Conservation (phyloP, 2,329 filamentous ascomycete species). For the Trichoderma simmonsii region DNA sequence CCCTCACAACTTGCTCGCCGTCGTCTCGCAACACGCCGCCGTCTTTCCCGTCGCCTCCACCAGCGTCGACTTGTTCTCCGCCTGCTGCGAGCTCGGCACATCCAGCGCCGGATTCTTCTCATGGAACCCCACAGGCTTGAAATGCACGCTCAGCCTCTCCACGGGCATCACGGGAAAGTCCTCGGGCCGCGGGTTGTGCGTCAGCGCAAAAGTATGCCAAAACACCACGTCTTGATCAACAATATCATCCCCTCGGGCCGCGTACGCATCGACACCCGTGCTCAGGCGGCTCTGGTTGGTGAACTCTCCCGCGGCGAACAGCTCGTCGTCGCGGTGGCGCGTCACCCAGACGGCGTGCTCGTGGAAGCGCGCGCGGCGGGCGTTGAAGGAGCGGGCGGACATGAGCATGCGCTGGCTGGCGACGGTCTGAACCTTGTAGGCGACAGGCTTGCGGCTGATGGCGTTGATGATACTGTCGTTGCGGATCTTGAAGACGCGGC, state of each 20-base stretch:
- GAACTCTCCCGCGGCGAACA: slow-evolving; percentile 50
- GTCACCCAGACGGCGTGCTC: slow-evolving; percentile 49
- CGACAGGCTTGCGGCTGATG: slow-evolving; percentile 46
- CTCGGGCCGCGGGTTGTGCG: slow-evolving; percentile 48
- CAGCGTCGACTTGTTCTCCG: slow-evolving; percentile 40
- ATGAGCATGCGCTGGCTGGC: slow-evolving; percentile 48
- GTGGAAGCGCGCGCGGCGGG: slow-evolving; percentile 43
- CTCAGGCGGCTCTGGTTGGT: slow-evolving; percentile 48
- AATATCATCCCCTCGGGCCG: slow-evolving; percentile 46
- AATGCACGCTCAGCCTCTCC: slow-evolving; percentile 45
- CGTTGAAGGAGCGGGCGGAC: slow-evolving; percentile 41
- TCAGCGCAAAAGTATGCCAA: slow-evolving; percentile 48
- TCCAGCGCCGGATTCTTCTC: slow-evolving; percentile 46
- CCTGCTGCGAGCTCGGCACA: slow-evolving; percentile 33
- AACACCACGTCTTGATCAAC: slow-evolving; percentile 34
- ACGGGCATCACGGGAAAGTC: slow-evolving; percentile 52
- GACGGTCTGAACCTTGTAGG: slow-evolving; percentile 47
- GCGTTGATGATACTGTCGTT: slow-evolving; percentile 44
- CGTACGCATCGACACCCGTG: slow-evolving; percentile 46
- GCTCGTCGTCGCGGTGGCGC: slow-evolving; percentile 46
- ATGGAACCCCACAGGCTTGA: slow-evolving; percentile 44
- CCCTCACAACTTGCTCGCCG: slow-evolving; percentile 14
- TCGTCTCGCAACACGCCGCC: slow-evolving; percentile 27
- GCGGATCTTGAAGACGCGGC: slow-evolving; percentile 49
- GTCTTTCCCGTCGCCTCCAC: slow-evolving; percentile 25